phyloP scores from a whole-genome alignment of 352 stramenopile genomes.

The Phytophthora boehmeriae region DNA sequence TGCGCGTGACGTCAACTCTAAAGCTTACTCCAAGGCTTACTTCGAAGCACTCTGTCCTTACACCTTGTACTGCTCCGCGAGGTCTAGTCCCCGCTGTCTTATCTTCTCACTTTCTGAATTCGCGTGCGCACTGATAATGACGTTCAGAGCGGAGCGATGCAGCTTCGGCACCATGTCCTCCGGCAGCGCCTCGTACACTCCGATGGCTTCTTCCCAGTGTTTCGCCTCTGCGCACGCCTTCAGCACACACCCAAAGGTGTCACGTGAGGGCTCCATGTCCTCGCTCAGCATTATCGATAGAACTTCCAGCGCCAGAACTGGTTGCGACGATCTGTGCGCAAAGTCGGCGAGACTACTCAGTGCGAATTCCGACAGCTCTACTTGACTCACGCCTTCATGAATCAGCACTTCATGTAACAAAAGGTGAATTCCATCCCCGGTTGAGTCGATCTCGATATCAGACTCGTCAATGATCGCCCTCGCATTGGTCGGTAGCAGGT shows the following conservation, averaged over 20 bases:
- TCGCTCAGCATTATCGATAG: slow-evolving; percentile 8
- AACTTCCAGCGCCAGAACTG: neutral
- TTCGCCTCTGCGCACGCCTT: neutral
- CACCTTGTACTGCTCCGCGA: too few relatives aligned
- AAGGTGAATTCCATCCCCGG: neutral
- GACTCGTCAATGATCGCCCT: neutral
- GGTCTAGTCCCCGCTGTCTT: too few relatives aligned
- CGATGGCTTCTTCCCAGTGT: slow-evolving; percentile 7
- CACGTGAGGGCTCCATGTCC: slow-evolving; percentile 3
- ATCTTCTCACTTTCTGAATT: too few relatives aligned
- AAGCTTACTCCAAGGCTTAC: too few relatives aligned
- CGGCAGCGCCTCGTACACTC: slow-evolving; percentile 11
- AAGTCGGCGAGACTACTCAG: slow-evolving; percentile 7
- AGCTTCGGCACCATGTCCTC: neutral
- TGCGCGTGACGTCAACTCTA: too few relatives aligned
- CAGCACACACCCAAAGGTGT: slow-evolving; percentile 6
- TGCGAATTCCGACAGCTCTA: neutral
- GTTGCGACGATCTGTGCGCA: slow-evolving; percentile 4
- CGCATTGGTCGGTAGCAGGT: neutral
- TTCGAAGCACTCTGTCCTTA: too few relatives aligned
- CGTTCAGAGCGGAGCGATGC: neutral
- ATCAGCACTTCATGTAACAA: neutral
- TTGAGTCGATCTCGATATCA: neutral
- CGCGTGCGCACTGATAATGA: too few relatives aligned
- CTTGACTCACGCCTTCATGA: neutral